These are phyloP conservation scores for Nidula microcarpa DNA, from an alignment of 768 basidiomycete genomes.

Conservation along the genomic window DNA sequence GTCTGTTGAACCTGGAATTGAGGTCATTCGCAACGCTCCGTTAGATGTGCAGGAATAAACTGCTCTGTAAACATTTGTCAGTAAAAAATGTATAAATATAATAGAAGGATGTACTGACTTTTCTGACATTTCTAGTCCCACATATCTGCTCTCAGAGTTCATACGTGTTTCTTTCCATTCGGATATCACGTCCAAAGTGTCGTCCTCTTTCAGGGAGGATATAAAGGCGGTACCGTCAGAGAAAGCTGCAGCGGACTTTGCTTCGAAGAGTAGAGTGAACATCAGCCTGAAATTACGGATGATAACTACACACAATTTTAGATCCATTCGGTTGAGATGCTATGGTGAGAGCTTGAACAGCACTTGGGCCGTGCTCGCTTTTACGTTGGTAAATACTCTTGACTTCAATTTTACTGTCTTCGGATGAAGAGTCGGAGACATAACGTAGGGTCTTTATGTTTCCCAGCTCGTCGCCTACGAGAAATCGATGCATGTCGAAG, in stretches of 20 bases:
- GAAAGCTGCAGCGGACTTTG: slow-evolving; percentile 64
- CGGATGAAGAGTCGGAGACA: slow-evolving; percentile 17
- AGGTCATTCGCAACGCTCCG: slow-evolving; percentile 60
- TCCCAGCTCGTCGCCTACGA: slow-evolving; percentile 78
- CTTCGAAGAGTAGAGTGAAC: slow-evolving; percentile 24
- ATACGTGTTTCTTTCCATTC: slow-evolving; percentile 69
- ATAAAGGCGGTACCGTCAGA: slow-evolving; percentile 54
- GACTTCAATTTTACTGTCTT: slow-evolving; percentile 27
- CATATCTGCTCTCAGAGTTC: slow-evolving; percentile 47
- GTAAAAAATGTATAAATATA: neutral
- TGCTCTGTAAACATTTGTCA: slow-evolving; percentile 25
- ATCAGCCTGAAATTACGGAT: neutral
- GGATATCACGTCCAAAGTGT: slow-evolving; percentile 31
- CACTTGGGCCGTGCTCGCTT: slow-evolving; percentile 13
- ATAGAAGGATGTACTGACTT: slow-evolving; percentile 35
- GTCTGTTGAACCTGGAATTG: slow-evolving; percentile 19
- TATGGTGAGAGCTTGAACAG: slow-evolving; percentile 26
- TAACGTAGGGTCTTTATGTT: slow-evolving; percentile 63
- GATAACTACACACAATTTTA: slow-evolving; percentile 32
- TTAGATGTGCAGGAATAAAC: slow-evolving; percentile 73
- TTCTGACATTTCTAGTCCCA: slow-evolving; percentile 53
- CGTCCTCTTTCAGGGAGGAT: slow-evolving; percentile 38
- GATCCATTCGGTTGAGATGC: slow-evolving; percentile 19
- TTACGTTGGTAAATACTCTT: slow-evolving; percentile 22
- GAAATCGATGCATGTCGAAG: slow-evolving; percentile 58